Percentiles rank a stretch among this genome's conserved stretches.
phyloP scores from a whole-genome alignment of 2,329 filamentous ascomycete genomes.

The Ceratocystis lukuohia region DNA sequence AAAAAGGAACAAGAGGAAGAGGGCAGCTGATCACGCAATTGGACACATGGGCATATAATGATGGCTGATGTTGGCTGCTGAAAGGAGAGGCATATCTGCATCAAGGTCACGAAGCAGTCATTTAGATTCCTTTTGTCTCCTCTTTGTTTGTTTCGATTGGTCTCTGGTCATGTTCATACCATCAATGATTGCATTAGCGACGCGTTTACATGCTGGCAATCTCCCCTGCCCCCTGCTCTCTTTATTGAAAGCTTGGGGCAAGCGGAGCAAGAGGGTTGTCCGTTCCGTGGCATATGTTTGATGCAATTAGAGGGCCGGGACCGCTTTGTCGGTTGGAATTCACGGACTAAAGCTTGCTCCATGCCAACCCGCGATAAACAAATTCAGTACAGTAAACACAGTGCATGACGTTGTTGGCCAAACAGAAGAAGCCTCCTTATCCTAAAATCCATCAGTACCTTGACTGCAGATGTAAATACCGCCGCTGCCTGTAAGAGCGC shows the following conservation, averaged over 20 bases:
- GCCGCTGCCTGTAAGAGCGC: neutral
- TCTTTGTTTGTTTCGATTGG: neutral
- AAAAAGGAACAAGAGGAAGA: neutral
- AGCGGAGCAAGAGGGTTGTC: neutral
- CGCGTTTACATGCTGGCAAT: too few species aligned
- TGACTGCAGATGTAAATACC: neutral
- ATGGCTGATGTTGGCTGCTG: neutral
- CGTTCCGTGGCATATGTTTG: neutral
- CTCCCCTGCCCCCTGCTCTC: neutral
- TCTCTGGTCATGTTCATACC: neutral
- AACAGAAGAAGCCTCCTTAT: neutral
- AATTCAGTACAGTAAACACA: neutral
- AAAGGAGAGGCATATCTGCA: neutral
- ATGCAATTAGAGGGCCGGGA: neutral
- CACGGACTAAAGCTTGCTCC: neutral
- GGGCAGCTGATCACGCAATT: neutral
- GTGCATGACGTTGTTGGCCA: slow-evolving; percentile 3
- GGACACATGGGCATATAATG: neutral
- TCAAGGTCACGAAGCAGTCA: neutral
- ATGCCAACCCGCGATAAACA: neutral
- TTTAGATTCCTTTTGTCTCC: neutral
- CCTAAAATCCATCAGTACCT: neutral
- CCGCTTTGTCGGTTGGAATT: neutral
- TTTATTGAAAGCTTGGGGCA: neutral
- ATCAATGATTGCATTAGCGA: too few species aligned